These are phyloP conservation scores for Periconia digitata DNA, from an alignment of 2,329 filamentous ascomycete genomes.

Conservation along the genomic window DNA sequence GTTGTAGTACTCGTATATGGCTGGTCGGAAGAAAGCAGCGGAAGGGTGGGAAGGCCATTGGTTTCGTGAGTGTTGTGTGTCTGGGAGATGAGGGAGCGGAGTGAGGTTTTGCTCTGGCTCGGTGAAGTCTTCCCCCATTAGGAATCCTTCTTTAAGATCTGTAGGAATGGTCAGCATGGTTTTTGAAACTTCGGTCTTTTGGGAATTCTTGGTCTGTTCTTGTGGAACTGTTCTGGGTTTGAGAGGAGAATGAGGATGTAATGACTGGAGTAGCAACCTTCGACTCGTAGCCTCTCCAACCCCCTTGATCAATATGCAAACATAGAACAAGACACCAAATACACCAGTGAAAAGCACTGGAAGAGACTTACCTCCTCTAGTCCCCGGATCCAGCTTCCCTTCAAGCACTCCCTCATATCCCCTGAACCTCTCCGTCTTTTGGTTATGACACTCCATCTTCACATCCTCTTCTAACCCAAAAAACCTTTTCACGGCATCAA, in stretches of 20 bases:
- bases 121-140: conserved; percentile 39
- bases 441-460: conserved; percentile 42
- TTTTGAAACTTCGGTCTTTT: not conserved
- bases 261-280: no score
- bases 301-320: not conserved
- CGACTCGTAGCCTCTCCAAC: not conserved
- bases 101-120: conserved; percentile 31
- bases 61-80: conserved; percentile 24
- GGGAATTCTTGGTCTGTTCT: no score
- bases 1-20: conserved; percentile 35
- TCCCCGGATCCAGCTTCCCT: conserved; percentile 39
- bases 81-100: conserved; percentile 10
- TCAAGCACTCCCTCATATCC: conserved; percentile 42
- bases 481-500: conserved; percentile 30
- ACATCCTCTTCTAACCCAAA: conserved; percentile 33
- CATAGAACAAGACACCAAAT: not conserved
- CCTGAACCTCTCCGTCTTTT: conserved; percentile 37
- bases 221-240: no score
- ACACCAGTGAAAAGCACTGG: not conserved
- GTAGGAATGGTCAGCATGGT: not conserved
- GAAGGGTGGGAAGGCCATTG: conserved; percentile 34
- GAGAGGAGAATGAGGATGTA: no score
- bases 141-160: conserved; percentile 41
- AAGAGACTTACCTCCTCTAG: conserved; percentile 18
- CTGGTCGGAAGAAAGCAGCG: conserved; percentile 31